Conservation (phyloP, 1,284 basidiomycete species). For the Dichomitus squalens region DNA sequence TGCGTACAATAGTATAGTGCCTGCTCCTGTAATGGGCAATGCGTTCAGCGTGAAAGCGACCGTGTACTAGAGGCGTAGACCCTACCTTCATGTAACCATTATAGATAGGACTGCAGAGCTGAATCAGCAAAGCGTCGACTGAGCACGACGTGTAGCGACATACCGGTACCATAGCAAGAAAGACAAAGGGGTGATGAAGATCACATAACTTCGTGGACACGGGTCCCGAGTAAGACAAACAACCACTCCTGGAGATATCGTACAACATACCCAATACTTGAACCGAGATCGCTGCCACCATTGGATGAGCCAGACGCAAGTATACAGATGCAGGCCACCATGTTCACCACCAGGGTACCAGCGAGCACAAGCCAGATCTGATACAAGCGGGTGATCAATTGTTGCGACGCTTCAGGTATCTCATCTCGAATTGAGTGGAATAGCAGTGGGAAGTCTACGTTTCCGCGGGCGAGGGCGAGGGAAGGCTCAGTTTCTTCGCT, state of each 20-base stretch:
- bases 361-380: constrained; percentile 86
- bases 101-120: constrained; percentile 80
- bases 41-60: background rate
- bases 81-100: constrained; percentile 94
- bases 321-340: constrained; percentile 89
- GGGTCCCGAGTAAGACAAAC: background rate
- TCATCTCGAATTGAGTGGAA: constrained; percentile 92
- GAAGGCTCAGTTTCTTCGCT: background rate
- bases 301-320: constrained; percentile 76
- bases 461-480: background rate
- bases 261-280: constrained; percentile 70
- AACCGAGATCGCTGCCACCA: constrained; percentile 81
- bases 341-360: constrained; percentile 83
- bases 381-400: constrained; percentile 84
- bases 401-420: constrained; percentile 81
- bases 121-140: constrained; percentile 4
- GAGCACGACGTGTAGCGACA: constrained; percentile 20
- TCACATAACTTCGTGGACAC: constrained; percentile 65
- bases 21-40: constrained; percentile 62
- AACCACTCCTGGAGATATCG: constrained; percentile 7
- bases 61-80: constrained; percentile 17
- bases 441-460: constrained; percentile 87
- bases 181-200: constrained; percentile 79
- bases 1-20: constrained; percentile 79
- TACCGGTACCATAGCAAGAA: constrained; percentile 93